A percentile compares a stretch with the other conserved stretches of the same genome.
These are phyloP conservation scores for Lecanicillium sp. DNA, from an alignment of 2,329 filamentous ascomycete species.

Conservation along the genomic window DNA sequence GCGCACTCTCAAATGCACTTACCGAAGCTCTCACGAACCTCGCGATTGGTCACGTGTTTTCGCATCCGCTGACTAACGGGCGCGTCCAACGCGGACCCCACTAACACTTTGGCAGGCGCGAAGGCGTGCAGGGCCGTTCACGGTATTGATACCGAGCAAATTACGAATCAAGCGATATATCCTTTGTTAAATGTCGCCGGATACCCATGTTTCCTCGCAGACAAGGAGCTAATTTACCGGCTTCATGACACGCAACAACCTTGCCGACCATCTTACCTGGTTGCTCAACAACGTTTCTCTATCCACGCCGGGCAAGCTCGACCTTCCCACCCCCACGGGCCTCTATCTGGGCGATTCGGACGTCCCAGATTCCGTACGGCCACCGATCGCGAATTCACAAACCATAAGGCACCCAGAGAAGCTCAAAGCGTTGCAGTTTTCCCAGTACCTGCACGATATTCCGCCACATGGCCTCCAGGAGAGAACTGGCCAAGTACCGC, in stretches of 20 bases:
- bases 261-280: conserved; percentile 52
- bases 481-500: neutral
- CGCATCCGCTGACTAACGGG: conserved; percentile 15
- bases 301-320: conserved; percentile 33
- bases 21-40: too few species aligned
- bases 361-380: neutral
- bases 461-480: conserved; percentile 1
- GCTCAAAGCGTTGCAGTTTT: neutral
- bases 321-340: conserved; percentile 29
- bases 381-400: neutral
- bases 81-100: conserved; percentile 14
- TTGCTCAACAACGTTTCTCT: conserved; percentile 43
- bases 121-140: neutral
- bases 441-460: neutral
- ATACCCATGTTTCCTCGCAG: neutral
- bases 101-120: conserved; percentile 4
- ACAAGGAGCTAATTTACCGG: conserved; percentile 21
- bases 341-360: conserved; percentile 15
- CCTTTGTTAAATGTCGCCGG: neutral
- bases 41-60: conserved; percentile 16
- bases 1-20: too few species aligned
- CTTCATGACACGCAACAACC: conserved; percentile 59
- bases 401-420: neutral
- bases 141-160: neutral
- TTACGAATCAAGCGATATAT: neutral